Percentiles rank a stretch among this genome's conserved stretches.
Evolutionary conservation across 2,329 filamentous ascomycete genomes (phyloP).

Genomic region (Beauveria medogensis): DNA sequence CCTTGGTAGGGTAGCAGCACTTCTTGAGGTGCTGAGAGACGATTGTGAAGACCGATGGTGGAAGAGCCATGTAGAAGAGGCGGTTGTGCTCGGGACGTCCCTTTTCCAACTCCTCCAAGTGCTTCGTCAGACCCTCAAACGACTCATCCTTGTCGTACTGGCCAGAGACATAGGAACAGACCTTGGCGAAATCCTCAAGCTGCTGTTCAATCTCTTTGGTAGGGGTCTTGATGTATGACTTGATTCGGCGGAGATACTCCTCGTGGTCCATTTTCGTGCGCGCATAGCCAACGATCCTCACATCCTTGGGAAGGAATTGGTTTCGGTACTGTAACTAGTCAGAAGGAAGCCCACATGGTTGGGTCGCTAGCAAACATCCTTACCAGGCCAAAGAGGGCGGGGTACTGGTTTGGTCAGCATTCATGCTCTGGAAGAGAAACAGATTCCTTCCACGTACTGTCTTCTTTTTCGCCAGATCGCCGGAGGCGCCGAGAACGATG

Average conservation of each 20-base stretch:
- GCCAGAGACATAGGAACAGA: constrained; percentile 92
- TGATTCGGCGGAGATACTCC: constrained; percentile 89
- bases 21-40: constrained; percentile 96
- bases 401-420: constrained; percentile 55
- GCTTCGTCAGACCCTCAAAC: constrained; percentile 76
- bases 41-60: constrained; percentile 94
- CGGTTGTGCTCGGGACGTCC: constrained; percentile 77
- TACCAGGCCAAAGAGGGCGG: constrained; percentile 93
- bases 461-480: constrained; percentile 99
- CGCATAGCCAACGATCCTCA: constrained; percentile 97
- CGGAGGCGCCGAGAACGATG: constrained; percentile 91
- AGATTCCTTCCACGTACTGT: constrained; percentile 52
- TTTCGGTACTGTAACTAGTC: constrained; percentile 72
- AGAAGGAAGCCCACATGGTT: neutral
- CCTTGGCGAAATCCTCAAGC: constrained; percentile 76
- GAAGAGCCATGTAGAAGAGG: constrained; percentile 98
- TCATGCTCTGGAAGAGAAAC: constrained; percentile 17
- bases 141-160: constrained; percentile 97
- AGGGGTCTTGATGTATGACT: constrained; percentile 97
- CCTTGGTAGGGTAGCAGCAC: constrained; percentile 88
- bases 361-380: constrained; percentile 32
- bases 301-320: constrained; percentile 95
- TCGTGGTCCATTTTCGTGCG: constrained; percentile 98
- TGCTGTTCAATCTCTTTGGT: constrained; percentile 97
- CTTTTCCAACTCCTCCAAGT: constrained; percentile 78